Percentiles rank a stretch among this genome's conserved stretches.
Conservation (phyloP, 179 eudicot genomes). For the Beta macrorhiza region DNA sequence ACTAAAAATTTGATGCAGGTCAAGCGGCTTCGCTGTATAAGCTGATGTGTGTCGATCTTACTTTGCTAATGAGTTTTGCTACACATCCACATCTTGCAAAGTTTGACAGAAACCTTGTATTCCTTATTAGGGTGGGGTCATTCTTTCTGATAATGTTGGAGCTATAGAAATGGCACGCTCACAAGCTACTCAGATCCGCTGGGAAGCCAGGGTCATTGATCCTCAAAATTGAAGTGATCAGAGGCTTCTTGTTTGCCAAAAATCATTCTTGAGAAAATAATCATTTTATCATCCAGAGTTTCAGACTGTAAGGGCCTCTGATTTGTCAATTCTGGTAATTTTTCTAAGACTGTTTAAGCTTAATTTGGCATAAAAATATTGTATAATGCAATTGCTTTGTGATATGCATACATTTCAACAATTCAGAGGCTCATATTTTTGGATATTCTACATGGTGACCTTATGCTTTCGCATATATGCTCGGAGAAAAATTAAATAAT, state of each 20-base stretch:
- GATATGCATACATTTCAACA: not conserved
- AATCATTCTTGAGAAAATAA: slow-evolving; percentile 89
- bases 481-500: too few species aligned
- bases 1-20: slow-evolving; percentile 63
- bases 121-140: slow-evolving; percentile 73
- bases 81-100: not conserved
- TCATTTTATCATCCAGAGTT: slow-evolving; percentile 24
- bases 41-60: not conserved
- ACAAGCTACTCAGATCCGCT: slow-evolving; percentile 71
- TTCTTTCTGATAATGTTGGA: slow-evolving; percentile 17
- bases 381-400: not conserved
- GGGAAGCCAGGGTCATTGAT: slow-evolving; percentile 97
- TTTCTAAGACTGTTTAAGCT: not conserved
- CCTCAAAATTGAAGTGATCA: slow-evolving; percentile 87
- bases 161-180: slow-evolving; percentile 77
- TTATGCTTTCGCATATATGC: too few species aligned
- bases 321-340: slow-evolving; percentile 46
- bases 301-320: slow-evolving; percentile 21
- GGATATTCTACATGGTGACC: too few species aligned
- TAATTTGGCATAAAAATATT: not conserved
- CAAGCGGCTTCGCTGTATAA: slow-evolving; percentile 40
- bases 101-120: slow-evolving; percentile 7
- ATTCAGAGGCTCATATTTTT: too few species aligned
- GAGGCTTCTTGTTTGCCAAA: slow-evolving; percentile 88
- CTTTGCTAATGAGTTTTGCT: not conserved